These are phyloP conservation scores for Elaeis guineensis DNA, from an alignment of 176 grass and related monocot genomes.

Conservation along the genomic window DNA sequence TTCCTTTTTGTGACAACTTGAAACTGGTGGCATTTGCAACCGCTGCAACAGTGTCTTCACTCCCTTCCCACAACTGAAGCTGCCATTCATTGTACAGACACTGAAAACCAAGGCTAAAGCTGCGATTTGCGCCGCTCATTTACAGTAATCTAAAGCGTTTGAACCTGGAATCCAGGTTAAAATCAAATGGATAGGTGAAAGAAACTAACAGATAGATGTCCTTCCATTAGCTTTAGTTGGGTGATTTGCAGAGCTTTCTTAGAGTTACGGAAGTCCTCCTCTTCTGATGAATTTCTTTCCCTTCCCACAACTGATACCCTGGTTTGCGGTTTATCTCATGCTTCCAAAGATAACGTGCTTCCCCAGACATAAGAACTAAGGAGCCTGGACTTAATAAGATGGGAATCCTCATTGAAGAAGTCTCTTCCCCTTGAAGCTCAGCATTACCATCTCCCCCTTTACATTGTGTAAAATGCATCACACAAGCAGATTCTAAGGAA, in stretches of 20 bases:
- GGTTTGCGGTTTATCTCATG: conserved; percentile 74
- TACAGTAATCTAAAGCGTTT: no score
- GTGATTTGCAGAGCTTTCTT: conserved; percentile 33
- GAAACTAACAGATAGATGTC: not conserved
- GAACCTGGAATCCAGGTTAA: no score
- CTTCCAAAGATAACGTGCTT: conserved; percentile 72
- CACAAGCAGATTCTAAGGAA: conserved; percentile 64
- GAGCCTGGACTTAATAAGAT: conserved; percentile 63
- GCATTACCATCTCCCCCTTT: not conserved
- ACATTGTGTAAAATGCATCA: conserved; percentile 50
- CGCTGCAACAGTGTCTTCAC: no score
- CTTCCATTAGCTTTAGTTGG: not conserved
- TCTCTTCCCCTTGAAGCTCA: not conserved
- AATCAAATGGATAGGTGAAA: no score
- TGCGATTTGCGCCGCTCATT: no score
- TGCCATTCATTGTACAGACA: no score
- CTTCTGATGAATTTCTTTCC: conserved; percentile 34
- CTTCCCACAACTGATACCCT: conserved; percentile 47
- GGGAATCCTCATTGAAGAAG: conserved; percentile 1
- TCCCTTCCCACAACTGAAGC: no score
- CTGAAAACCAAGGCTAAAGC: no score
- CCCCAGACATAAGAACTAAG: conserved; percentile 61
- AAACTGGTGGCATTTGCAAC: no score
- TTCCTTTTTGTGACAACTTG: no score
- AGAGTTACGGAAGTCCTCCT: conserved; percentile 63